A percentile compares a stretch with the other conserved stretches of the same genome.
These are phyloP conservation scores for Epicoccum nigrum DNA, from an alignment of 2,329 filamentous ascomycete genomes.

Conservation along the genomic window DNA sequence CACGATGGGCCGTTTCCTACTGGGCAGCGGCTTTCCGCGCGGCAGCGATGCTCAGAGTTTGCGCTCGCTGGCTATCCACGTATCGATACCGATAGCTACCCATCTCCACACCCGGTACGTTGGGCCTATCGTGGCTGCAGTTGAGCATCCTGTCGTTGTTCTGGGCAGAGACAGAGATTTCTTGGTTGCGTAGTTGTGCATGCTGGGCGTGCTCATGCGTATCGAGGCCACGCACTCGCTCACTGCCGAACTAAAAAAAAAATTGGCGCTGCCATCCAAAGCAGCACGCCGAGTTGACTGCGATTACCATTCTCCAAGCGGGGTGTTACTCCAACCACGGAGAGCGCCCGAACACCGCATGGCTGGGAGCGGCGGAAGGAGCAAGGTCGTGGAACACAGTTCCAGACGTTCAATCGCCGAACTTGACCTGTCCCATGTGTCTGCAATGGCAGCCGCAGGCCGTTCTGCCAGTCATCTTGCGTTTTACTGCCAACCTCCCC, in stretches of 20 bases:
- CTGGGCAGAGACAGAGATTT: slow-evolving; percentile 30
- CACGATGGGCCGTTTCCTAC: slow-evolving; percentile 22
- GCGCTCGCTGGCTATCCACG: slow-evolving; percentile 41
- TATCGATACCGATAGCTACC: slow-evolving; percentile 45
- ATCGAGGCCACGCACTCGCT: slow-evolving; percentile 23
- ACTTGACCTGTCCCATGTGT: slow-evolving; percentile 17
- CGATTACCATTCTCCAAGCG: slow-evolving; percentile 7
- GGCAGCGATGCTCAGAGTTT: slow-evolving; percentile 32
- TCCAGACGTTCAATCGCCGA: slow-evolving; percentile 10
- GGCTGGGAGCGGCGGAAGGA: slow-evolving; percentile 9
- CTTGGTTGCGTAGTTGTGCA: slow-evolving; percentile 21
- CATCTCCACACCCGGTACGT: slow-evolving; percentile 30
- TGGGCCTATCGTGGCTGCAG: slow-evolving; percentile 24
- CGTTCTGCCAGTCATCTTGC: slow-evolving; percentile 18
- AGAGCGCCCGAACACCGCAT: slow-evolving; percentile 5
- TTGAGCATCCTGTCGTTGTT: slow-evolving; percentile 7
- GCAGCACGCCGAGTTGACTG: slow-evolving; percentile 16
- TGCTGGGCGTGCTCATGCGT: slow-evolving; percentile 12
- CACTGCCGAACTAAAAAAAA: slow-evolving; percentile 13
- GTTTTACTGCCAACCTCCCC: slow-evolving; percentile 4
- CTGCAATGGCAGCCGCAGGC: slow-evolving; percentile 4
- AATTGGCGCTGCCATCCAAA: slow-evolving; percentile 4
- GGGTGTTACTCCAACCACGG: slow-evolving; percentile 16
- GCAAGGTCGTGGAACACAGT: slow-evolving; percentile 18
- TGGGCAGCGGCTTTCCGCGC: slow-evolving; percentile 31